Base-by-base conservation (phyloP, 2,329 filamentous ascomycete species). In the Microdochium paspali region DNA sequence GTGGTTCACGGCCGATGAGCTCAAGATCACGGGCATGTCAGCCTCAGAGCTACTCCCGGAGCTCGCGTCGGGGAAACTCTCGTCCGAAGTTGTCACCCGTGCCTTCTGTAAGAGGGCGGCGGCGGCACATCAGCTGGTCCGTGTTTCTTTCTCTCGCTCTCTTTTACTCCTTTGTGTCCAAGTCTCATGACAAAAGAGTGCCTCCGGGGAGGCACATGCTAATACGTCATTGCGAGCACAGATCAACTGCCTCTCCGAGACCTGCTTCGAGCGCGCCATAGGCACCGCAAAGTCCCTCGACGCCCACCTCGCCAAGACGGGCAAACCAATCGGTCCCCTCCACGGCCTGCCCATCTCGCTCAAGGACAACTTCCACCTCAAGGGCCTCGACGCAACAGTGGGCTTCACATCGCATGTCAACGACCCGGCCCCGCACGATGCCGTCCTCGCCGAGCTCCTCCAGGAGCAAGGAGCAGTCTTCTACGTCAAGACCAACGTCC, bases 1-100 rank as follows among this genome's bases (percentile, higher is more conserved):
- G 2, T 81, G 80, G 71, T 81, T 85, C 52, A 78, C 71, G 1
- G 26, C 50, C 2, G 58, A 67, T 13, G 68, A 71, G 54, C 57
- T 70, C 1, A 54, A 55, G 47, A 69, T 71, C 49, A 70, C 67
- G 6, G 53, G 61, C 26, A 51, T 51, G 26, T 58, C 59, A 0
- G 66, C 61, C 4, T 23, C 58, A 2, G 60, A 67, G 26, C 55
- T 70, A 10, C 49, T 70, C 0, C 54, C 60, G 3, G 59, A 55
- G 25, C 59, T 70, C 10, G 64, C 66, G 1, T 58, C 58, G 2
- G 58, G 49, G 20, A 52, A 50, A 24, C 51, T 55, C 45, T 55
- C 58, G 1, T 51, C 56, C n/a, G 26, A 54, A 12, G 53, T 56
- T 28, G 57, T 59, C 12, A 54, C 54, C n/a, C 58, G 46, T 9